These are phyloP conservation scores for Podila epigama DNA, from an alignment of 192 early-diverging fungal species.

Conservation along the genomic window DNA sequence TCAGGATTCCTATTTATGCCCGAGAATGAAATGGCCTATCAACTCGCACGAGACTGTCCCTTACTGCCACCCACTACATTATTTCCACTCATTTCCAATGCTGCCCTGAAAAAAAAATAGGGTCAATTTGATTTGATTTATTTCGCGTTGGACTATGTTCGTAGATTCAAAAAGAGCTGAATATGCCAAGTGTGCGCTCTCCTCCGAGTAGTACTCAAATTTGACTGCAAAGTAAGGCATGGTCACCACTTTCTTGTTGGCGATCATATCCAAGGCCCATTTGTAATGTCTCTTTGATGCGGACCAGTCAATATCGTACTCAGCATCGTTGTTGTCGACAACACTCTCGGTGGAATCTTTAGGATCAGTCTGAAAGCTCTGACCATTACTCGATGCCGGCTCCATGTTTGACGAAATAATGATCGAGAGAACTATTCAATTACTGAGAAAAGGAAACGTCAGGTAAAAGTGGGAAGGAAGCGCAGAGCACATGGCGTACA, in stretches of 20 bases:
- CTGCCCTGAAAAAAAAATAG: too few species aligned
- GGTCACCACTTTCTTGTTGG: conserved; percentile 10
- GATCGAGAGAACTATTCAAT: neutral
- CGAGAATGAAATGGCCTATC: too few species aligned
- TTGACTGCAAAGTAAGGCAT: conserved; percentile 6
- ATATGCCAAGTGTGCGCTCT: conserved; percentile 13
- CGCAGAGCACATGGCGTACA: too few species aligned
- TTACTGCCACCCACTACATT: too few species aligned
- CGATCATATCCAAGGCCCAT: conserved; percentile 17
- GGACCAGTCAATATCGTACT: neutral
- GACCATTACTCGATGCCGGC: neutral
- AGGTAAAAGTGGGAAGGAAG: too few species aligned
- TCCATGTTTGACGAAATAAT: neutral
- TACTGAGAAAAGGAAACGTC: too few species aligned
- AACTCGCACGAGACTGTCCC: too few species aligned
- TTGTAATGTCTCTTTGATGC: neutral
- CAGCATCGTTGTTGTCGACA: neutral
- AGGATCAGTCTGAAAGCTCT: conserved; percentile 1
- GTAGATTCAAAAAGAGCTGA: conserved; percentile 4
- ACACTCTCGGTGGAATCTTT: neutral
- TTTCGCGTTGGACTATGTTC: too few species aligned
- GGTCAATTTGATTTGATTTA: too few species aligned
- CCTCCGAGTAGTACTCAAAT: conserved; percentile 8
- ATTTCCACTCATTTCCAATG: too few species aligned
- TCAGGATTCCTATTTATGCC: too few species aligned